These are phyloP conservation scores for Dendrothele bispora DNA, from an alignment of 768 basidiomycete species.

Conservation along the genomic window DNA sequence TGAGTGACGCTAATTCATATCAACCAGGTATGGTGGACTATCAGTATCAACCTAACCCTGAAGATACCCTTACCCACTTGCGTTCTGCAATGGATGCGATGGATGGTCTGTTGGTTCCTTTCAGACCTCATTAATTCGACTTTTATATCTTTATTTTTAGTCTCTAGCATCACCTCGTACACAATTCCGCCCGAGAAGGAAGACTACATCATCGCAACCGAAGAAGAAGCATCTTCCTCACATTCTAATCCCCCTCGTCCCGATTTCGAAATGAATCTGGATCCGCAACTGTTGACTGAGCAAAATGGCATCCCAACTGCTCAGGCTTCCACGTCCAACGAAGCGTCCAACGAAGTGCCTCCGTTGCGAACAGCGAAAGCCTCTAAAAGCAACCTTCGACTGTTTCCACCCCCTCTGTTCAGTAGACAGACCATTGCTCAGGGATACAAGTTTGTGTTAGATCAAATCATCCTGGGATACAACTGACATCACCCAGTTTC, in stretches of 20 bases:
- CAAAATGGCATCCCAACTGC: constrained; percentile 10
- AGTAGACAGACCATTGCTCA: constrained; percentile 79
- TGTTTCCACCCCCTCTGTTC: constrained; percentile 90
- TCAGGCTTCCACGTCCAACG: no score
- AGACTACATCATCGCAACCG: constrained; percentile 50
- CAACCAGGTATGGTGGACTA: constrained; percentile 87
- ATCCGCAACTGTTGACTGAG: constrained; percentile 42
- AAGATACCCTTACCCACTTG: constrained; percentile 70
- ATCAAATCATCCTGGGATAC: neutral
- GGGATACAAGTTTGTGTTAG: constrained; percentile 65
- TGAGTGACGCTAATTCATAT: neutral
- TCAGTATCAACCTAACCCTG: constrained; percentile 76
- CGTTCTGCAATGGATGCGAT: constrained; percentile 74
- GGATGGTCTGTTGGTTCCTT: constrained; percentile 60
- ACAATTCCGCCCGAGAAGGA: constrained; percentile 66
- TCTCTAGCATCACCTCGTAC: constrained; percentile 73
- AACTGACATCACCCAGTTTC: constrained; percentile 46
- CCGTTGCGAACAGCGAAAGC: constrained; percentile 3
- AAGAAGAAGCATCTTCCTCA: constrained; percentile 13
- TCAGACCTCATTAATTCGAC: constrained; percentile 3
- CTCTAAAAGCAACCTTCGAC: constrained; percentile 56
- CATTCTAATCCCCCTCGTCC: constrained; percentile 19
- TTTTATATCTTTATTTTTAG: constrained; percentile 36
- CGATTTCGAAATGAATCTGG: constrained; percentile 44
- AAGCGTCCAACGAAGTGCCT: constrained; percentile 1